Conservation (phyloP, 805 yeast genomes). For the Ogataea pini region DNA sequence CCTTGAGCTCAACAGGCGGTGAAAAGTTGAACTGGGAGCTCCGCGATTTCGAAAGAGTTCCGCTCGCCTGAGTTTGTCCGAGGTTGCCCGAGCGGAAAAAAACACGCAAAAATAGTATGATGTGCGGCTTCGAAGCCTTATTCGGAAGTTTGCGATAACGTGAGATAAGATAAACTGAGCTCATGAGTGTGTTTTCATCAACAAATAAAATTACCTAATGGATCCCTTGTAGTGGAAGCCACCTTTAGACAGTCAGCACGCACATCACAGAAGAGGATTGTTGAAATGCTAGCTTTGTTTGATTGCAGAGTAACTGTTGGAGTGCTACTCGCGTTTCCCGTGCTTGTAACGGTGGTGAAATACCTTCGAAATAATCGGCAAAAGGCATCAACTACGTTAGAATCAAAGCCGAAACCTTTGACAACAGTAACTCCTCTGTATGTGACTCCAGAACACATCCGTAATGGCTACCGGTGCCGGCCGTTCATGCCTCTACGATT, state of each 20-base stretch:
- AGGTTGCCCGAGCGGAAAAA: neutral
- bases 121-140: neutral
- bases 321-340: constrained; percentile 14
- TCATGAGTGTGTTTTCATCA: neutral
- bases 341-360: constrained; percentile 10
- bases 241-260: neutral
- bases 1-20: too few species aligned
- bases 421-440: constrained; percentile 19
- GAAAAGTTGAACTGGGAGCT: too few species aligned
- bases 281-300: neutral
- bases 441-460: constrained; percentile 22
- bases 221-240: neutral
- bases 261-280: neutral
- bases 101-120: neutral
- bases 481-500: constrained; percentile 57
- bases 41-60: too few species aligned
- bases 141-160: constrained; percentile 6
- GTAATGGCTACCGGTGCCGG: constrained; percentile 35
- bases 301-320: constrained; percentile 13
- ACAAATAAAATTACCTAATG: neutral
- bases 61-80: neutral
- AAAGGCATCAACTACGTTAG: neutral
- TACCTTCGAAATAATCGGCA: neutral
- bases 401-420: neutral
- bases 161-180: neutral